Percentiles rank a stretch among this genome's conserved stretches.
phyloP scores from a whole-genome alignment of 2,329 filamentous ascomycete genomes.

The Penicillium hesseltinei region DNA sequence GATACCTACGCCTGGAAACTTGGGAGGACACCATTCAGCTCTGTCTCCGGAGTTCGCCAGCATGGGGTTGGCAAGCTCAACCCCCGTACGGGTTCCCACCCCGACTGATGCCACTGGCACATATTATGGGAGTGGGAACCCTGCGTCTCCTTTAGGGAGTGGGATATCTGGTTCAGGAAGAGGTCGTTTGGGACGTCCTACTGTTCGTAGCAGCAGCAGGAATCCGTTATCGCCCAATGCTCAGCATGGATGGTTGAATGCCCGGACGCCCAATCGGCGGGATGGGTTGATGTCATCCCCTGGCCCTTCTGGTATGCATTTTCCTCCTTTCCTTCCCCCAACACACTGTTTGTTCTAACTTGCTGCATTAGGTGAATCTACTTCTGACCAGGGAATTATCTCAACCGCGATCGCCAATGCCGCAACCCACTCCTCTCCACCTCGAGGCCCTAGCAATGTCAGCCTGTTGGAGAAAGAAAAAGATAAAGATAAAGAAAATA shows the following conservation, averaged over 20 bases:
- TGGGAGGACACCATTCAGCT: conserved; percentile 57
- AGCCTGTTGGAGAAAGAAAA: conserved; percentile 76
- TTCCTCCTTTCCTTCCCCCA: neutral
- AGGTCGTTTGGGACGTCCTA: conserved; percentile 71
- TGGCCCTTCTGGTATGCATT: conserved; percentile 35
- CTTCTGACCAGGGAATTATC: conserved; percentile 73
- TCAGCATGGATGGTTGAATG: conserved; percentile 54
- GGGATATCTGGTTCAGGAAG: conserved; percentile 82
- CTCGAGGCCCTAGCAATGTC: conserved; percentile 70
- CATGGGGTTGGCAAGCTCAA: conserved; percentile 56
- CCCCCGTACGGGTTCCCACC: conserved; percentile 44
- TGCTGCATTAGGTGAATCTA: conserved; percentile 33
- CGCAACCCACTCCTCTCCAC: conserved; percentile 62
- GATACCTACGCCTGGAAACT: conserved; percentile 82
- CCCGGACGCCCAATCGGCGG: conserved; percentile 50
- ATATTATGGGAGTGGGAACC: conserved; percentile 57
- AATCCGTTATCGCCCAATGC: conserved; percentile 62
- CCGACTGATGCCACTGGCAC: conserved; percentile 50
- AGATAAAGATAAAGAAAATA: conserved; percentile 66
- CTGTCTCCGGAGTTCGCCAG: conserved; percentile 64
- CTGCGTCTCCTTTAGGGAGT: conserved; percentile 56
- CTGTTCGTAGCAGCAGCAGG: conserved; percentile 53
- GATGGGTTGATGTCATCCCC: conserved; percentile 48
- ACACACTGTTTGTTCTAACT: conserved; percentile 11
- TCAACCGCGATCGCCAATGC: conserved; percentile 89